Conservation (phyloP, 805 yeast genomes). For the Cyberlindnera amylophila region DNA sequence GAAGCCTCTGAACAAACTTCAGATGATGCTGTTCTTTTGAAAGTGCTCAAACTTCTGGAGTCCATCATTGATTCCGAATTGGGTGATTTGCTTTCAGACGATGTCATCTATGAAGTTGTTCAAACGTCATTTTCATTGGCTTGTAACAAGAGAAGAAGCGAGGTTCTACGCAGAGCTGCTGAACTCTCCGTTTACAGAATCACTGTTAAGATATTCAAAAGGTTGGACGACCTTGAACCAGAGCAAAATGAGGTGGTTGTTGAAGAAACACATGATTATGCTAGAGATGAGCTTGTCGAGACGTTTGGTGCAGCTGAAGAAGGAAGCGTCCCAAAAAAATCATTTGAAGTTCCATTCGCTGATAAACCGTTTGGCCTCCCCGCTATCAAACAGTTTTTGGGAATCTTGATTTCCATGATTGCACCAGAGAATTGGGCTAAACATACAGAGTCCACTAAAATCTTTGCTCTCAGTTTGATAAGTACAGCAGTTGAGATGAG, state of each 20-base stretch:
- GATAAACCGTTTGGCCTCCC: slow-evolving; percentile 61
- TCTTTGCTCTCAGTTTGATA: slow-evolving; percentile 73
- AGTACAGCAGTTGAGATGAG: slow-evolving; percentile 79
- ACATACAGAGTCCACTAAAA: slow-evolving; percentile 83
- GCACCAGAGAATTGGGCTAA: slow-evolving; percentile 80
- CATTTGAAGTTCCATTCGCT: slow-evolving; percentile 23
- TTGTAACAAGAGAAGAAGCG: slow-evolving; percentile 87
- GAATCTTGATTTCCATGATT: slow-evolving; percentile 71
- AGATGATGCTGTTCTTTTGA: slow-evolving; percentile 86
- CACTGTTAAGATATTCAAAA: slow-evolving; percentile 63
- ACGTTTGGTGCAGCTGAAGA: slow-evolving; percentile 48
- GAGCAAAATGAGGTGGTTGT: slow-evolving; percentile 35
- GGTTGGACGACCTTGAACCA: slow-evolving; percentile 54
- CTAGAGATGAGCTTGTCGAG: slow-evolving; percentile 50
- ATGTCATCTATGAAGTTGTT: slow-evolving; percentile 79
- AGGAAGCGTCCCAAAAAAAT: slow-evolving; percentile 25
- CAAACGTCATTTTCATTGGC: slow-evolving; percentile 91
- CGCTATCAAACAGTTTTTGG: slow-evolving; percentile 72
- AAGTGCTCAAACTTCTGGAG: slow-evolving; percentile 75
- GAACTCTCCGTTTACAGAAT: slow-evolving; percentile 74
- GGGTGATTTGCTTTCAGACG: slow-evolving; percentile 69
- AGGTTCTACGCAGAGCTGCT: slow-evolving; percentile 83
- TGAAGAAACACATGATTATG: slow-evolving; percentile 43
- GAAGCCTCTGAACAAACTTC: slow-evolving; percentile 91
- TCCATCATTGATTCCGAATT: slow-evolving; percentile 58